Evolutionary conservation across 2,329 filamentous ascomycete species (phyloP), one percentile per base, ranked within the genome.

Genomic region (Colletotrichum sp.): DNA sequence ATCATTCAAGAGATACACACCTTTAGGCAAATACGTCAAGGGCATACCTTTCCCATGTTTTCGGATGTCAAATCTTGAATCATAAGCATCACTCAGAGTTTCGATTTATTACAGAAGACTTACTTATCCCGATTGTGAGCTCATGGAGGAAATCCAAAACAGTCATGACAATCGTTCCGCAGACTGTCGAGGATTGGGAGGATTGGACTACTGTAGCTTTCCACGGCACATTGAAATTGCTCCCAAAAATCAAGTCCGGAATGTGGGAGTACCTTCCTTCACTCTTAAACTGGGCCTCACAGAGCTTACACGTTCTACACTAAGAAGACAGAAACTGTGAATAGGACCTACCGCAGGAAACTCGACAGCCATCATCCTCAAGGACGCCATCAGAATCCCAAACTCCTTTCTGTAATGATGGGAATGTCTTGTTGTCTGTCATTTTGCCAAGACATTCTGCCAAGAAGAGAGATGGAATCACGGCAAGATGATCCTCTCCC

Each of bases 91-190:
- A 49, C 39, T n/a, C 6, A 49, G 18, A n/a, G 5, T 49, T n/a
- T 4, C 3, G 32, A 32, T 32, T 32, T 32, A 32, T 32, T 13
- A 32, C 10, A 34, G 32, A 34, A 34, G 2, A 6, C 3, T 34
- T 13, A 21, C 10, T 21, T 4, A 13, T 21, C 4, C 21, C 10
- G 4, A 21, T 21, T 2, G 44, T n/a, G 18, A 49, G 18, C n/a
- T 13, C n/a, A 10, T 49, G 9, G 18, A 49, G 16, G 5, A 10
- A 44, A 12, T n/a, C n/a, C 3, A n/a, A 1, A 49, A n/a, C 2
- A 49, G 39, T 49, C 18, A 21, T n/a, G 15, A n/a, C 3, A 12
- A n/a, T 7, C 9, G 1, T 8, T n/a, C 8, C 0, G 15, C 9
- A n/a, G 39, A n/a, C n/a, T n/a, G n/a, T n/a, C n/a, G n/a, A n/a